Conservation (phyloP, 768 basidiomycete genomes). For the Imleria badia region DNA sequence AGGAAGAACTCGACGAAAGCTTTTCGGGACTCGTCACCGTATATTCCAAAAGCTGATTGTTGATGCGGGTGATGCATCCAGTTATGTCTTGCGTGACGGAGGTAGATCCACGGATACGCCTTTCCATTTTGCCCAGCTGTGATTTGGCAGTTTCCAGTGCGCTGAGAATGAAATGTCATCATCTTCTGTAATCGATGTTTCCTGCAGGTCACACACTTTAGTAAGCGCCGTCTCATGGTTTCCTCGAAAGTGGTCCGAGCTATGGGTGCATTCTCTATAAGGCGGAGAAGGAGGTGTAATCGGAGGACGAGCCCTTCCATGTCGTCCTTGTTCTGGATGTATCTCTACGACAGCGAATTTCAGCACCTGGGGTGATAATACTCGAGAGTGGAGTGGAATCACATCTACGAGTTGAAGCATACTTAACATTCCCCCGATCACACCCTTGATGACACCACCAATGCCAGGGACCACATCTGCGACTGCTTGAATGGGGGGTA, state of each 20-base stretch:
- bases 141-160: not conserved
- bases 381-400: not conserved
- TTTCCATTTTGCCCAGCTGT: not conserved
- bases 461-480: not conserved
- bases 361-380: not conserved
- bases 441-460: not conserved
- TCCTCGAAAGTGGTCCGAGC: not conserved
- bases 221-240: not conserved
- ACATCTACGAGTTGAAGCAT: slow-evolving; percentile 7
- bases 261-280: not conserved
- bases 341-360: not conserved
- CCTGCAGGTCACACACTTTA: not conserved
- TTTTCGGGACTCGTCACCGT: not conserved
- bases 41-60: slow-evolving; percentile 8
- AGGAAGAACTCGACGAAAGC: not conserved
- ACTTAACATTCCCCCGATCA: not conserved
- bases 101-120: not conserved
- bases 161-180: not conserved
- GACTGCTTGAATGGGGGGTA: not conserved
- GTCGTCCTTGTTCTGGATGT: slow-evolving; percentile 8
- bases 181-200: too few species aligned
- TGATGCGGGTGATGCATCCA: not conserved
- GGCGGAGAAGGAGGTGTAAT: not conserved
- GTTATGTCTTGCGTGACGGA: slow-evolving; percentile 1
- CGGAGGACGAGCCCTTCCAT: not conserved